Evolutionary conservation across 2,329 filamentous ascomycete genomes (phyloP).

Genomic region (Beauveria australis): DNA sequence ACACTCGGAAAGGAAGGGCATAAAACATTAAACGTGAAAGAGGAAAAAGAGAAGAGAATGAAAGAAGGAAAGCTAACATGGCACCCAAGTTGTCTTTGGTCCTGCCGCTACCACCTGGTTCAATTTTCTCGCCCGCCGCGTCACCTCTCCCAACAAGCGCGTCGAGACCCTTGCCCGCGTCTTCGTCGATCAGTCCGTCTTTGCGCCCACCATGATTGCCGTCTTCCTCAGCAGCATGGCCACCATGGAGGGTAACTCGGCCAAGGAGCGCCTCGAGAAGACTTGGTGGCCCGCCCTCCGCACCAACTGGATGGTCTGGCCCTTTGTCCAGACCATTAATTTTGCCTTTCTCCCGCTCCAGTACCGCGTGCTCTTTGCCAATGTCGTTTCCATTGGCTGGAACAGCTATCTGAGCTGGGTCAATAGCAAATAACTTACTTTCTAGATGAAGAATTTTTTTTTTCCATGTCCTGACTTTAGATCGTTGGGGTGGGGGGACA

Average conservation of each 20-base stretch:
- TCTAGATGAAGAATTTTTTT: background rate
- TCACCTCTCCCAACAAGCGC: constrained; percentile 56
- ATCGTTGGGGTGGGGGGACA: no score
- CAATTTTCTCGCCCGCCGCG: constrained; percentile 62
- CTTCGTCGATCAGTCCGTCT: constrained; percentile 69
- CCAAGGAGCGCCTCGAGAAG: constrained; percentile 59
- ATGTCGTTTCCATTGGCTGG: constrained; percentile 64
- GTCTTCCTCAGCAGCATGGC: constrained; percentile 82
- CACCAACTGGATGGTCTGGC: constrained; percentile 87
- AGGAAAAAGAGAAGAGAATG: background rate
- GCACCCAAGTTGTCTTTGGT: constrained; percentile 64
- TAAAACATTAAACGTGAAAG: background rate
- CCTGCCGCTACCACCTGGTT: constrained; percentile 86
- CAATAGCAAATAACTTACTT: constrained; percentile 37
- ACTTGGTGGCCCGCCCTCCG: constrained; percentile 65
- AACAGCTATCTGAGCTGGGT: constrained; percentile 57
- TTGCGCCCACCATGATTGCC: constrained; percentile 76
- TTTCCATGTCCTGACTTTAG: background rate
- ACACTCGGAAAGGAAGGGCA: background rate
- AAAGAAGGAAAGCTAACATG: background rate
- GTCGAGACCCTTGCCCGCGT: constrained; percentile 71
- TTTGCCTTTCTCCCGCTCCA: constrained; percentile 81
- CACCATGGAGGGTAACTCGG: constrained; percentile 58
- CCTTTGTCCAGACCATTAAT: constrained; percentile 74
- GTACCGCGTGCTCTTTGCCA: constrained; percentile 78